These are phyloP conservation scores for Castanopsis chinensis DNA, from an alignment of 306 rosid genomes.

Conservation along the genomic window DNA sequence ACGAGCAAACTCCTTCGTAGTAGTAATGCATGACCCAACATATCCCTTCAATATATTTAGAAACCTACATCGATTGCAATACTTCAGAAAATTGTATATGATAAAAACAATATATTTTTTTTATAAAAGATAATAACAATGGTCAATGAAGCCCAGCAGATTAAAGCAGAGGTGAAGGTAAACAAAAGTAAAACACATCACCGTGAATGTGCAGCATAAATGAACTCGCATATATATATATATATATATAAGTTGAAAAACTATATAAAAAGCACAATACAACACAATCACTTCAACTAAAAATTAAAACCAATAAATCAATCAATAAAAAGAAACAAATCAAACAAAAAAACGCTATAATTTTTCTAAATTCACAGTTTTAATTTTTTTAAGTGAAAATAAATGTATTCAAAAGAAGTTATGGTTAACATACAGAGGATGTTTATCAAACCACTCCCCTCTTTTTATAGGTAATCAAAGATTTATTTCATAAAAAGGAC, in stretches of 20 bases:
- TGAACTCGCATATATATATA: not conserved
- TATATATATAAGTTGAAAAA: not conserved
- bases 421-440: too few relatives aligned
- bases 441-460: too few relatives aligned
- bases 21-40: slow-evolving; percentile 38
- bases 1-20: slow-evolving; percentile 28
- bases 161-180: not conserved
- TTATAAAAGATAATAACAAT: not conserved
- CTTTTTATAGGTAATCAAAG: too few relatives aligned
- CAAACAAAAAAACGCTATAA: not conserved
- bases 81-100: not conserved
- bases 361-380: not conserved
- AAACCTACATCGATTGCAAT: slow-evolving; percentile 16
- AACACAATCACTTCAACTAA: not conserved
- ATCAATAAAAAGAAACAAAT: not conserved
- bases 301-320: not conserved
- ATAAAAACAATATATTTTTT: too few relatives aligned
- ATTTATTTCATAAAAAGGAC: too few relatives aligned
- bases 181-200: not conserved
- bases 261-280: not conserved
- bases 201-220: not conserved
- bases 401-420: not conserved
- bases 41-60: slow-evolving; percentile 28
- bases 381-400: not conserved
- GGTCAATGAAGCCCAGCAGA: not conserved